phyloP scores from a whole-genome alignment of 129 eudicot species.

The Helianthus tuberosus region DNA sequence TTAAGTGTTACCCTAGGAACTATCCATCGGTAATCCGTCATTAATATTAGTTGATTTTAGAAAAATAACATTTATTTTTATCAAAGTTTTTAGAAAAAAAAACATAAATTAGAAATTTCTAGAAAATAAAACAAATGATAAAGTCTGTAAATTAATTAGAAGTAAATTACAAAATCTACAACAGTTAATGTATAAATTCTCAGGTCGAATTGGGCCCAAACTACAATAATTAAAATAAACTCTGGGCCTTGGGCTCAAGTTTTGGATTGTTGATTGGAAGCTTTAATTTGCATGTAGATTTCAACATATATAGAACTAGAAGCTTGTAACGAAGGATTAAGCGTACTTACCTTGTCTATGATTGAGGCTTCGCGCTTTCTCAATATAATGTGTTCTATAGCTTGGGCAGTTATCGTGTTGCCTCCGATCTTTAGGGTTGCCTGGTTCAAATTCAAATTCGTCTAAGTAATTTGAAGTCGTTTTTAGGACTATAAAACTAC shows the following conservation, averaged over 20 bases:
- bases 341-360: slow-evolving; percentile 58
- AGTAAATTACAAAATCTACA: too few species aligned
- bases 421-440: slow-evolving; percentile 89
- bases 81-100: neutral
- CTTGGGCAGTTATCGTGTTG: slow-evolving; percentile 75
- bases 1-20: too few species aligned
- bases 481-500: neutral
- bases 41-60: too few species aligned
- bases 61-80: too few species aligned
- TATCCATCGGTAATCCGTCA: too few species aligned
- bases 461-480: neutral
- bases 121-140: too few species aligned
- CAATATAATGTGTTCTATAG: slow-evolving; percentile 75
- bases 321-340: neutral
- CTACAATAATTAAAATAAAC: too few species aligned
- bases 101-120: neutral
- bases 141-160: too few species aligned
- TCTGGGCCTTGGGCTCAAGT: too few species aligned
- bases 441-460: slow-evolving; percentile 36
- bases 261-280: neutral
- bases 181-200: too few species aligned
- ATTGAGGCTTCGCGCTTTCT: slow-evolving; percentile 59
- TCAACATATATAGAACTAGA: neutral
- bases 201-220: too few species aligned
- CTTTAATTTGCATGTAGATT: too few species aligned